Base-by-base conservation (phyloP, 164 flowering plant genomes). In the Vitis amurensis region DNA sequence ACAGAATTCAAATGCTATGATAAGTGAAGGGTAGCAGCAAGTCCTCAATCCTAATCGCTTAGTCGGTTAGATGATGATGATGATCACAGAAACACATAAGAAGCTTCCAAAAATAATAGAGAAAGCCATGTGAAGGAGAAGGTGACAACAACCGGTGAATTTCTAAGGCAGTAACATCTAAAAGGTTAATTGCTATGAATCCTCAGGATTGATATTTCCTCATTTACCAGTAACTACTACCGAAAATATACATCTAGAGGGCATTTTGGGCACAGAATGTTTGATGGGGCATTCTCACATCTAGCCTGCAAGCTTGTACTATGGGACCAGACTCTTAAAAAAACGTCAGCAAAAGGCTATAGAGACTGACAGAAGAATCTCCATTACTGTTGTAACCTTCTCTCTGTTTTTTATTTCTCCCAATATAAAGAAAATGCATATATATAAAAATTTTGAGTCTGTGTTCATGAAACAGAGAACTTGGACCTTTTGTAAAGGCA, bases 361-460 rank as follows among this genome's bases (percentile, higher is more conserved):
- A 67, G 71, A 66, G 75, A 74, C 84, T 86, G 91, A 83, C 87
- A 86, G 73, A 82, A 83, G 88, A 84, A 85, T 86, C 88, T 84
- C 81, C 87, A 87, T 89, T 81, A 78, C 86, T 84, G 80, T 70
- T 81, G 80, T 74, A 74, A 82, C 77, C 74, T 74, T 69, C 68
- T 68, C 71, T 48, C 62, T 58, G 72, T 13, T 4, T 59, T 59
- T 74, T 76, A 11, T 30, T 17, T 37, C 44, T 4, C 44, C 44
- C 44, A 37, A 37, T 37, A 37, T 3, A 37, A 37, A 37, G 7
- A 37, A 37, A 3, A 37, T 37, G 7, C 7, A 37, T 37, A 37
- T 37, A 37, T 37, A 37, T 37, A 37, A 3, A 37, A 3, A 37
- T 37, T 83, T 77, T 74, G 75, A 80, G 75, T 77, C 82, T 79